phyloP scores from a whole-genome alignment of 148 eudicot genomes.

The Silene latifolia region DNA sequence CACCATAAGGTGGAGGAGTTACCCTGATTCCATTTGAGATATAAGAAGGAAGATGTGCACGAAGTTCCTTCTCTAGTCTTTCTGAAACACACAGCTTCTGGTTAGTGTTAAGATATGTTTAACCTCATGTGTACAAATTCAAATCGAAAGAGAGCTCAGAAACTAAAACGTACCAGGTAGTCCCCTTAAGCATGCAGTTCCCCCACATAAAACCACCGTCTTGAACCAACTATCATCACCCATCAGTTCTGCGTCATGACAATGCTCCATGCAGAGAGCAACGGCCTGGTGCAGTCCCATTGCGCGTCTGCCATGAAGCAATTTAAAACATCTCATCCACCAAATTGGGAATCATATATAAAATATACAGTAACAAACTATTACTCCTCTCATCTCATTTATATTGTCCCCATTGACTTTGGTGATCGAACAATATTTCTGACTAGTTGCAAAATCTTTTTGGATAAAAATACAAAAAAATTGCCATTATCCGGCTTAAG shows the following conservation, averaged over 20 bases:
- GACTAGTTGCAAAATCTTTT: not conserved
- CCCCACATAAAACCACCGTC: conserved; percentile 85
- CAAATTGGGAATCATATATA: not conserved
- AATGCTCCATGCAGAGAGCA: conserved; percentile 87
- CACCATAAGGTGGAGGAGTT: conserved; percentile 69
- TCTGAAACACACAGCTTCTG: conserved; percentile 36
- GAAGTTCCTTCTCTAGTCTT: conserved; percentile 81
- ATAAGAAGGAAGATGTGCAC: conserved; percentile 43
- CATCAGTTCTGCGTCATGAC: conserved; percentile 67
- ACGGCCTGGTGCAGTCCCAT: conserved; percentile 87
- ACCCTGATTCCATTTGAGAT: conserved; percentile 61
- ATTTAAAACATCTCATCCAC: not conserved
- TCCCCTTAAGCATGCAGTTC: conserved; percentile 87
- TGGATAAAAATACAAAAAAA: no score
- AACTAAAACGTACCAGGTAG: conserved; percentile 50
- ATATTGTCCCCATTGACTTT: not conserved
- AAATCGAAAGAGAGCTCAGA: not conserved
- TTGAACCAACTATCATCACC: conserved; percentile 77
- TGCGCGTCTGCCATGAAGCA: conserved; percentile 45
- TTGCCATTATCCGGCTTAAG: not conserved
- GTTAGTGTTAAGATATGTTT: not conserved
- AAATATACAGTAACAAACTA: no score
- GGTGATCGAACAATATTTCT: not conserved
- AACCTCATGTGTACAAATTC: not conserved
- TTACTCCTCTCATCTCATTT: no score